These are phyloP conservation scores for Noccaea bulbosa DNA, from an alignment of 345 rosid genomes.

Conservation along the genomic window DNA sequence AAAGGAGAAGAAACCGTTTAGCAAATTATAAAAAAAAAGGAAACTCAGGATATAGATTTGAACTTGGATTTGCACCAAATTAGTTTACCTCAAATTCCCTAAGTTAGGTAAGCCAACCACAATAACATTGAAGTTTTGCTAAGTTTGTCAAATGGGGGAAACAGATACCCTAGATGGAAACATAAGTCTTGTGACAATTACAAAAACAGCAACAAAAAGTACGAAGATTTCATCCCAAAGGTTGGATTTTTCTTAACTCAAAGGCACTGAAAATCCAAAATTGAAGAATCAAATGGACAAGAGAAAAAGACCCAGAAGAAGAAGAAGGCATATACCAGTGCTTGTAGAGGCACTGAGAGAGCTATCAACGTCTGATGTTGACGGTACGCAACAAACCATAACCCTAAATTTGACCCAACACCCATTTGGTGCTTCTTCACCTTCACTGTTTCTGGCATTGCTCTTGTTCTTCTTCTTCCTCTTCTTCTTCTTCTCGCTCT, in stretches of 20 bases:
- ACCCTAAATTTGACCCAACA: constrained; percentile 73
- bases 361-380: constrained; percentile 79
- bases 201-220: too few relatives aligned
- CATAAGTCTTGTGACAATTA: background rate
- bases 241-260: too few relatives aligned
- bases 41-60: background rate
- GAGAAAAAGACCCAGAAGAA: background rate
- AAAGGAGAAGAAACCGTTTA: background rate
- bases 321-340: constrained; percentile 54
- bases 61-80: constrained; percentile 6
- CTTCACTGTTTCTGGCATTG: constrained; percentile 35
- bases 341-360: constrained; percentile 58
- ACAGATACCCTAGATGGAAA: constrained; percentile 25
- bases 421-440: constrained; percentile 49
- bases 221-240: too few relatives aligned
- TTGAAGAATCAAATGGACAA: too few relatives aligned
- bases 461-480: constrained; percentile 46
- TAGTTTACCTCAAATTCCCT: background rate
- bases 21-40: background rate
- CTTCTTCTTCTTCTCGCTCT: constrained; percentile 45
- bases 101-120: constrained; percentile 41
- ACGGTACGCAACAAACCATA: constrained; percentile 65
- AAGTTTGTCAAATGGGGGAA: constrained; percentile 24
- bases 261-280: too few relatives aligned
- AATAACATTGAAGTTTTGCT: constrained; percentile 22